These are phyloP conservation scores for Wickerhamomyces hampshirensis DNA, from an alignment of 805 yeast species.

Conservation along the genomic window DNA sequence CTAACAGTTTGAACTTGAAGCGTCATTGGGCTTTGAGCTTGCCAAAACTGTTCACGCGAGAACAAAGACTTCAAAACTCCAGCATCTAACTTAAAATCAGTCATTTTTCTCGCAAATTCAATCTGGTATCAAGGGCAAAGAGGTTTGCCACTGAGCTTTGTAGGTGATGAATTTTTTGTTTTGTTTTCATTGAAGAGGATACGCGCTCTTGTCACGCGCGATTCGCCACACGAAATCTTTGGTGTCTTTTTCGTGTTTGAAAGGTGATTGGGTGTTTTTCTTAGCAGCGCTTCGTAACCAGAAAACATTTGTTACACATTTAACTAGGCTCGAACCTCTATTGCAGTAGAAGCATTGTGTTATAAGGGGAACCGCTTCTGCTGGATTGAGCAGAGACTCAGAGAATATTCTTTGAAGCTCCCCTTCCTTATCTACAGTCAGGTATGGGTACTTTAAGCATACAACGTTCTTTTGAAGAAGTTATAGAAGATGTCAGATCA, in stretches of 20 bases:
- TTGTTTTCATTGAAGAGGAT: slow-evolving; percentile 1
- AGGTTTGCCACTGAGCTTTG: not conserved
- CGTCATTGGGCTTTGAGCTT: slow-evolving; percentile 23
- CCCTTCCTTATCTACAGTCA: not conserved
- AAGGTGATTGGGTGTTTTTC: no score
- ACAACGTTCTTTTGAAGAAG: slow-evolving; percentile 43
- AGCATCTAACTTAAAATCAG: slow-evolving; percentile 8
- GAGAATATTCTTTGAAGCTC: no score
- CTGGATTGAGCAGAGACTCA: no score
- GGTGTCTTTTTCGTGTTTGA: no score
- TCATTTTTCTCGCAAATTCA: slow-evolving; percentile 3
- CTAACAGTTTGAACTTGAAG: slow-evolving; percentile 33
- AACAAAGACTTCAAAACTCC: slow-evolving; percentile 18
- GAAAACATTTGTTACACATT: no score
- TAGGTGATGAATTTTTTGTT: not conserved
- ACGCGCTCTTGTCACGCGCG: no score
- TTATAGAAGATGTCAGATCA: slow-evolving; percentile 32
- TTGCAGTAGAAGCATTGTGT: no score
- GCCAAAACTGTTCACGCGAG: slow-evolving; percentile 18
- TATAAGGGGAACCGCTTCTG: no score
- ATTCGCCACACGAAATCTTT: no score
- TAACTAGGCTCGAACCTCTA: no score
- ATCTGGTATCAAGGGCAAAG: slow-evolving; percentile 5
- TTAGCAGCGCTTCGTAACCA: no score
- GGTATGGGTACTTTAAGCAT: slow-evolving; percentile 21